Conservation (phyloP, 768 basidiomycete species). For the Suillus subaureus region DNA sequence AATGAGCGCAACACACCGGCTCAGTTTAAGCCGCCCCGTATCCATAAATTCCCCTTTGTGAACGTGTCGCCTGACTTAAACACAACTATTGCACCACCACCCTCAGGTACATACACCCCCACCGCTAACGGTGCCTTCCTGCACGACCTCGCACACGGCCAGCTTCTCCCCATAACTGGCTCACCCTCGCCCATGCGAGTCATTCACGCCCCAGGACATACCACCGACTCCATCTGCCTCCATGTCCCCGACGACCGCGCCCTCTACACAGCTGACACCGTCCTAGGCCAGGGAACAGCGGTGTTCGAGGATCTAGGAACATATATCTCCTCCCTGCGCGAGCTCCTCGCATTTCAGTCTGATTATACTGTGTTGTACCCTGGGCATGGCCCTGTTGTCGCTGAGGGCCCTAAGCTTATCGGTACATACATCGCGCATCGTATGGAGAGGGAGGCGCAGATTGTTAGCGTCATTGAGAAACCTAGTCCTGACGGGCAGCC, state of each 20-base stretch:
- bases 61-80: slow-evolving; percentile 36
- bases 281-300: slow-evolving; percentile 88
- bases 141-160: slow-evolving; percentile 61
- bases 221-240: slow-evolving; percentile 80
- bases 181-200: slow-evolving; percentile 52
- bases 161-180: slow-evolving; percentile 45
- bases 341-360: slow-evolving; percentile 48
- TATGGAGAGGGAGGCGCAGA: slow-evolving; percentile 77
- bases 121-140: slow-evolving; percentile 44
- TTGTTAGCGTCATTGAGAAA: slow-evolving; percentile 53
- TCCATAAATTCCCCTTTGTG: slow-evolving; percentile 71
- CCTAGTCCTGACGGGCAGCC: slow-evolving; percentile 29
- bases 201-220: slow-evolving; percentile 90
- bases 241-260: slow-evolving; percentile 68
- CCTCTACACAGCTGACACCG: slow-evolving; percentile 89
- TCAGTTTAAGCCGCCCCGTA: slow-evolving; percentile 64
- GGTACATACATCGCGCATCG: slow-evolving; percentile 79
- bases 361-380: slow-evolving; percentile 71
- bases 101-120: slow-evolving; percentile 48
- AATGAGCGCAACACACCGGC: slow-evolving; percentile 43
- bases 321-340: slow-evolving; percentile 68
- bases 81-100: slow-evolving; percentile 40
- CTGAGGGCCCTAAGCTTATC: slow-evolving; percentile 62
- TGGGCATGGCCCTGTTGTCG: slow-evolving; percentile 82
- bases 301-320: slow-evolving; percentile 82